Base-by-base conservation (phyloP, 2,329 filamentous ascomycete species). In the Trichoderma brevicompactum region DNA sequence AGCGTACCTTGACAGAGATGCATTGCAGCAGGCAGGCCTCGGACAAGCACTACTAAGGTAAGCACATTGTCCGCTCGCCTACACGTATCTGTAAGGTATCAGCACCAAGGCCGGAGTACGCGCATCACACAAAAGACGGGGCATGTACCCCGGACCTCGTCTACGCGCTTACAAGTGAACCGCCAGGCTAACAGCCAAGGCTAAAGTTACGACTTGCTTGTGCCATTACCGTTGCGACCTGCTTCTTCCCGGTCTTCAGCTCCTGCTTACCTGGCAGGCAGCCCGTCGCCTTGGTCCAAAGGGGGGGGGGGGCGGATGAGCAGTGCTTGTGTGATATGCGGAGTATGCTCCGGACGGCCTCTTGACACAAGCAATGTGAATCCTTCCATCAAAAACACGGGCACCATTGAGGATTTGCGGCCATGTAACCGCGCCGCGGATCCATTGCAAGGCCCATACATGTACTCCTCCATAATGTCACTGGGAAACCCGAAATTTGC, bases 161-260 rank as follows among this genome's bases (percentile, higher is more conserved):
- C 23, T 41, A 43, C 28, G 59, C 59, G 59, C 59, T 62, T 62
- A 62, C 59, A 41, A 36, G 36, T 62, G 44, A n/a, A 52, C 38
- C 23, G 23, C 23, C 23, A 5, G 23, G 23, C 23, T 28, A 28
- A 5, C 23, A 28, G 44, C 56, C 56, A 50, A 50, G 44, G 46
- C 34, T 50, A 60, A 50, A 13, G 23, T 28, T 28, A 28, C 23
- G 23, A 28, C 23, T 28, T 28, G 23, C 23, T 28, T 28, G 23
- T 28, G 23, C 23, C 23, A 28, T 28, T 28, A 28, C 23, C 23
- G 23, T 28, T 28, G 23, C 23, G 23, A 28, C 23, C 23, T 28
- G 23, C 23, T 28, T 28, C 23, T 28, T 28, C 23, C 23, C 23
- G 23, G 23, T 28, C 48, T 52, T 62, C 59, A 62, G 59, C 59